phyloP scores from a whole-genome alignment of 495 filamentous ascomycete genomes.

The Tetracladium marchalianum region DNA sequence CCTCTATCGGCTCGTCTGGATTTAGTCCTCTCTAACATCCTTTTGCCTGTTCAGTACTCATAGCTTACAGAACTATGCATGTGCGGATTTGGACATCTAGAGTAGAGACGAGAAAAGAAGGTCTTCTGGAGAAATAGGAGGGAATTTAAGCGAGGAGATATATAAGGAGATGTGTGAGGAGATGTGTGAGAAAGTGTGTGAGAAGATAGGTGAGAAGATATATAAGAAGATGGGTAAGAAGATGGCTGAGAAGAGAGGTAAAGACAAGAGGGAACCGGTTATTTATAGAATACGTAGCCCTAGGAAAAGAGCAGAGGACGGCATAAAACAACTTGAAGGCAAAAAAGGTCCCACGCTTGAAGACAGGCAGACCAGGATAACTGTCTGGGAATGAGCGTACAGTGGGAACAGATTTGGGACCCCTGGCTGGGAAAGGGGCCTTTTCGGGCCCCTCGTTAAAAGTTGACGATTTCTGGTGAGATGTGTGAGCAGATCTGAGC shows the following conservation, averaged over 20 bases:
- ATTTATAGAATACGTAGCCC: slow-evolving; percentile 9
- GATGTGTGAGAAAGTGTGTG: slow-evolving; percentile 1
- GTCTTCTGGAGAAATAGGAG: neutral
- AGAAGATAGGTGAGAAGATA: slow-evolving; percentile 8
- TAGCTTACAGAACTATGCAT: neutral
- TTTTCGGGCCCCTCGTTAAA: slow-evolving; percentile 10
- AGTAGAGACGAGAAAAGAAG: slow-evolving; percentile 2
- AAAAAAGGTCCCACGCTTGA: slow-evolving; percentile 12
- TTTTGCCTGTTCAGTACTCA: neutral
- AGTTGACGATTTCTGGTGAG: slow-evolving; percentile 4
- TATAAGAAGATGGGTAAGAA: slow-evolving; percentile 6
- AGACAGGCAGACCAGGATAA: slow-evolving; percentile 9
- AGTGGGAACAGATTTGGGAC: slow-evolving; percentile 10
- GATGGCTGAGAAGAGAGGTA: slow-evolving; percentile 3
- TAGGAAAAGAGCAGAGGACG: slow-evolving; percentile 9
- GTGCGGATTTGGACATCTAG: slow-evolving; percentile 1
- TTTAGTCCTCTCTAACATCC: slow-evolving; percentile 1
- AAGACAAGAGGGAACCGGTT: slow-evolving; percentile 9
- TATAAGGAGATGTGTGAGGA: slow-evolving; percentile 5
- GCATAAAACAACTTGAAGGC: slow-evolving; percentile 6
- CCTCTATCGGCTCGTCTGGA: slow-evolving; percentile 7
- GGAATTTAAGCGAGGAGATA: slow-evolving; percentile 4
- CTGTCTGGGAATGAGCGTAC: slow-evolving; percentile 9
- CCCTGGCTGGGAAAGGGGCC: slow-evolving; percentile 7
- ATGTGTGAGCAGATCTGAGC: neutral